Base-by-base conservation (phyloP, 2,329 filamentous ascomycete genomes). In the Colletotrichum sansevieriae region DNA sequence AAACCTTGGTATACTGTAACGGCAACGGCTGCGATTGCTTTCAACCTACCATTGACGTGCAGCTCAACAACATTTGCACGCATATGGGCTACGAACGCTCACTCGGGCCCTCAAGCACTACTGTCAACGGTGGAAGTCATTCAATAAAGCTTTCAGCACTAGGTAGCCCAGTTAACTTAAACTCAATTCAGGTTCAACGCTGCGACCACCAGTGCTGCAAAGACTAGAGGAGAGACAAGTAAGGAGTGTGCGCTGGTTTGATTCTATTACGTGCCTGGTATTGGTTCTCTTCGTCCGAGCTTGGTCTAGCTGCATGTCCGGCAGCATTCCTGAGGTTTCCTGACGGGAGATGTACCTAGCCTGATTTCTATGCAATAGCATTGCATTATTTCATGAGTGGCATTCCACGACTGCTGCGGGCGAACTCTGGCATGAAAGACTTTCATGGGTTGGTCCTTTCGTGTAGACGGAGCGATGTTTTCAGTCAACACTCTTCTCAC, bases 191-290 rank as follows among this genome's bases (percentile, higher is more conserved):
- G 58, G 20, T 15, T n/a, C 18, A 8, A 4, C 58, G 58, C 25
- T 62, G 58, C 46, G 58, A 62, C 46, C 58, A 52, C 47, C 58
- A 62, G 47, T 62, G 58, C 58, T 62, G 58, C 58, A 62, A 46
- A 29, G 58, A 46, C 46, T 62, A 62, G 12, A 20, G 0, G 3
- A n/a, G 51, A 20, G 18, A n/a, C 0, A 35, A 55, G 7, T 6
- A 44, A 8, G 15, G n/a, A 15, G 1, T 1, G 4, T 15, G 13
- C 12, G 5, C 12, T 51, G 25, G 9, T 52, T n/a, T 29, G 9
- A 39, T 25, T 25, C 7, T 35, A n/a, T 52, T 51, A 29, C 49
- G 25, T 11, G 12, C 25, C 29, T 35, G 11, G 20, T n/a, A 25
- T 52, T 4, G 13, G 0, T 12, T 18, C 3, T 52, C 13, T 52